Evolutionary conservation across 208 protist genomes (phyloP).

Genomic region (Trypanosomatidae sp.): DNA sequence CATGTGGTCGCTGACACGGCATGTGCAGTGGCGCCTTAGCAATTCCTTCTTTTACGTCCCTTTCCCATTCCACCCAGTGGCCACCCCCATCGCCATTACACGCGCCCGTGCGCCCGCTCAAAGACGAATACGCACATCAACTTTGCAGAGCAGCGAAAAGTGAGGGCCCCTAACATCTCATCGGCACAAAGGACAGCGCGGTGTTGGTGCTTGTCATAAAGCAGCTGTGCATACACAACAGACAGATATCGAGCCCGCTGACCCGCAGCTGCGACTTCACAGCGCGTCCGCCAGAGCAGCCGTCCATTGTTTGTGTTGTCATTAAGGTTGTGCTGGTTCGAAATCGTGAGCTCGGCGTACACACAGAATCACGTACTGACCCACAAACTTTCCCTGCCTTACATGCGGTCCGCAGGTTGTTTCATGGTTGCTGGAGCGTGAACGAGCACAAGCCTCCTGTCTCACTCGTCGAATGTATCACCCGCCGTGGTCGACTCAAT

Average conservation of each 20-base stretch:
- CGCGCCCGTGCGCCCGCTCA: background rate
- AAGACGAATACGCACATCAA: background rate
- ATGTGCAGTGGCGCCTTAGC: background rate
- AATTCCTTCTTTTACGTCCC: background rate
- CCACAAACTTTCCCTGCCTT: background rate
- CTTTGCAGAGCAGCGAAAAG: background rate
- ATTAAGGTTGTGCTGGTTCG: background rate
- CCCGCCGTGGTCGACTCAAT: background rate
- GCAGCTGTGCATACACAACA: background rate
- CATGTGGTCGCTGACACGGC: background rate
- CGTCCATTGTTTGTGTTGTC: background rate
- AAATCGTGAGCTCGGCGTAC: background rate
- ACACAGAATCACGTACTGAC: background rate
- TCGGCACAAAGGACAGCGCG: background rate
- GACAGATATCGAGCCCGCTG: background rate
- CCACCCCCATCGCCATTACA: background rate
- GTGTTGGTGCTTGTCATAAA: background rate
- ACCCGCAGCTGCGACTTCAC: background rate
- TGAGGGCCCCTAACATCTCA: background rate
- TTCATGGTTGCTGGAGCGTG: constrained; percentile 2
- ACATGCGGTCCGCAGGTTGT: background rate
- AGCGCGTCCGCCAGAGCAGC: background rate
- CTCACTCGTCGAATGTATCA: constrained; percentile 8
- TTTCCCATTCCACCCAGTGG: background rate
- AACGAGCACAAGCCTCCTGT: background rate